phyloP scores from a whole-genome alignment of 306 rosid genomes.

The Acacia acuminata region DNA sequence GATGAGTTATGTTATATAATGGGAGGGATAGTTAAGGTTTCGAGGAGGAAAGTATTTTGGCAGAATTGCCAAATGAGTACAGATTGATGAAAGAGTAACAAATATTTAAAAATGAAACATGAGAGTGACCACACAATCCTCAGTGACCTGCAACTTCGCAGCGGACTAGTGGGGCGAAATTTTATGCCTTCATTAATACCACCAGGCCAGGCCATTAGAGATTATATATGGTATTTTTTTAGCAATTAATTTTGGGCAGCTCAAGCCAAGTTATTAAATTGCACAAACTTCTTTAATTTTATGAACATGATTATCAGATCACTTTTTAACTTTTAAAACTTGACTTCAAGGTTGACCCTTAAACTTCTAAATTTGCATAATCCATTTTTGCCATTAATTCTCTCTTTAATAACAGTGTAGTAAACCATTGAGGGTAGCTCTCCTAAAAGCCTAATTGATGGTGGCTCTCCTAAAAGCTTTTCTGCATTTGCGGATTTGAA shows the following conservation, averaged over 20 bases:
- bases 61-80: background rate
- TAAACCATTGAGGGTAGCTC: background rate
- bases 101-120: background rate
- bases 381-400: background rate
- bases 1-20: background rate
- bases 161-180: background rate
- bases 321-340: too few relatives aligned
- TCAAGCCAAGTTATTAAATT: too few relatives aligned
- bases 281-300: too few relatives aligned
- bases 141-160: background rate
- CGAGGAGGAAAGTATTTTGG: background rate
- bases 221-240: too few relatives aligned
- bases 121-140: constrained; percentile 8
- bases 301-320: too few relatives aligned
- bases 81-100: background rate
- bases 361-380: background rate
- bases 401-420: background rate
- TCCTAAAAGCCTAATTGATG: too few relatives aligned
- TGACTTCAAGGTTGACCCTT: background rate
- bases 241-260: too few relatives aligned
- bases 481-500: too few relatives aligned
- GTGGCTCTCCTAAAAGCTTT: too few relatives aligned
- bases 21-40: background rate
- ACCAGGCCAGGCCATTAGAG: too few relatives aligned
- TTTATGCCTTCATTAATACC: background rate